phyloP scores from a whole-genome alignment of 2,329 filamentous ascomycete genomes.

The Penicillium hordei region DNA sequence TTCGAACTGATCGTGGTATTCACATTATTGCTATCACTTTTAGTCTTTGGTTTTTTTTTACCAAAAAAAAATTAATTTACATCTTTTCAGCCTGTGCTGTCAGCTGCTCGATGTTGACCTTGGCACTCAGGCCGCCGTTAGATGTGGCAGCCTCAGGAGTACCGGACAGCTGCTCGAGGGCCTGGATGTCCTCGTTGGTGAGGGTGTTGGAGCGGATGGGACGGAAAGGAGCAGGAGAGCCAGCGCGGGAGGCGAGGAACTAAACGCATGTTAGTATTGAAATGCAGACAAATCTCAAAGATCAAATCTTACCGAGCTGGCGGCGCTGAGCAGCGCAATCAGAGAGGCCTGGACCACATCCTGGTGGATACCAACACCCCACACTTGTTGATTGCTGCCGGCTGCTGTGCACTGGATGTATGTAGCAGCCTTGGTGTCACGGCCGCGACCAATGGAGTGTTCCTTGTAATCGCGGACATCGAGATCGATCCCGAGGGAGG shows the following conservation, averaged over 20 bases:
- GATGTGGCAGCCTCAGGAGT: slow-evolving; percentile 25
- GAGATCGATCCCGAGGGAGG: slow-evolving; percentile 75
- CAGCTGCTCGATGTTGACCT: slow-evolving; percentile 41
- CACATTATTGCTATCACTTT: slow-evolving; percentile 20
- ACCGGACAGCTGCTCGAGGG: slow-evolving; percentile 42
- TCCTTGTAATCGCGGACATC: slow-evolving; percentile 96
- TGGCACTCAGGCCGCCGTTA: slow-evolving; percentile 29
- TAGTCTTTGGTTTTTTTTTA: slow-evolving; percentile 8
- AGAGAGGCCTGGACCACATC: slow-evolving; percentile 89
- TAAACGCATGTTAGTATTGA: slow-evolving; percentile 36
- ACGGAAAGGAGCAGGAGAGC: slow-evolving; percentile 65
- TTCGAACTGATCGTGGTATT: slow-evolving; percentile 11
- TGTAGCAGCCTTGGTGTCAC: slow-evolving; percentile 86
- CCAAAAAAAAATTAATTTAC: slow-evolving; percentile 22
- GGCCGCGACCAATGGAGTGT: slow-evolving; percentile 80
- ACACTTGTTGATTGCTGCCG: slow-evolving; percentile 57
- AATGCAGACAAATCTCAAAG: background rate
- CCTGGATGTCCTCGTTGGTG: slow-evolving; percentile 46
- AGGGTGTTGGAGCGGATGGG: slow-evolving; percentile 56
- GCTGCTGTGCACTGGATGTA: slow-evolving; percentile 84
- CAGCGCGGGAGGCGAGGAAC: slow-evolving; percentile 71
- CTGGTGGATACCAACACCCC: slow-evolving; percentile 66
- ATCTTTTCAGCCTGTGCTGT: slow-evolving; percentile 38
- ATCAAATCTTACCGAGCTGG: slow-evolving; percentile 68
- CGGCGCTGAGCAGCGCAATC: slow-evolving; percentile 80